Evolutionary conservation across 306 rosid species (phyloP).

Genomic region (Cucurbita pepo): DNA sequence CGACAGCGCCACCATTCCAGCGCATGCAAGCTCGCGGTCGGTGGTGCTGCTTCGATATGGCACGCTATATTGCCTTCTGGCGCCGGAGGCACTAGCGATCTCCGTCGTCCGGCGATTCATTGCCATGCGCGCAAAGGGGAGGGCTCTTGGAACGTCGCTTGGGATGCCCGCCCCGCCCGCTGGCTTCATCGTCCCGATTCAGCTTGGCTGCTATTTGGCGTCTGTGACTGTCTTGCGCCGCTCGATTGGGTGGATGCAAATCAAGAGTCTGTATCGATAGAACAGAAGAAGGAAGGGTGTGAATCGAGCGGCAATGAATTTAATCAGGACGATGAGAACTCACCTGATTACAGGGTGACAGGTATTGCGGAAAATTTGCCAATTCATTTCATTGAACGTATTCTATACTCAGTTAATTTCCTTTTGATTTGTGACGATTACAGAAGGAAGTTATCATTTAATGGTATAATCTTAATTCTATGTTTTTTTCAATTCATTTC

Average conservation of each 20-base stretch:
- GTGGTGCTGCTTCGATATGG: slow-evolving; percentile 70
- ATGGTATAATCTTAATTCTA: background rate
- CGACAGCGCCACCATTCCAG: slow-evolving; percentile 44
- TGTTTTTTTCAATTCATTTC: background rate
- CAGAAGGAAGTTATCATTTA: background rate
- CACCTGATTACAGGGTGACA: slow-evolving; percentile 53
- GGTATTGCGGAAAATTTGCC: slow-evolving; percentile 19
- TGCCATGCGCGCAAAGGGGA: slow-evolving; percentile 55
- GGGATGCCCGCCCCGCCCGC: slow-evolving; percentile 85
- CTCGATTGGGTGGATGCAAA: slow-evolving; percentile 11
- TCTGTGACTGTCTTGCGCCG: slow-evolving; percentile 70
- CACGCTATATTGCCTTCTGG: slow-evolving; percentile 53
- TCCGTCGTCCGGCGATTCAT: slow-evolving; percentile 16
- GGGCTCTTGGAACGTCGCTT: slow-evolving; percentile 89
- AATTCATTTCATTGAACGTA: background rate
- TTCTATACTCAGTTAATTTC: background rate
- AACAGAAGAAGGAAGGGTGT: background rate
- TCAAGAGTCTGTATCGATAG: slow-evolving; percentile 5
- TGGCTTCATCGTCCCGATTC: slow-evolving; percentile 89
- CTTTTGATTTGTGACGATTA: background rate
- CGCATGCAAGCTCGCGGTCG: slow-evolving; percentile 30
- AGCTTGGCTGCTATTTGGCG: slow-evolving; percentile 85
- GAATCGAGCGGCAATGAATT: slow-evolving; percentile 3
- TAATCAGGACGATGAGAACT: slow-evolving; percentile 13
- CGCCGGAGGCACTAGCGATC: slow-evolving; percentile 9